phyloP scores from a whole-genome alignment of 2,329 filamentous ascomycete genomes.

The Pyricularia grisea region DNA sequence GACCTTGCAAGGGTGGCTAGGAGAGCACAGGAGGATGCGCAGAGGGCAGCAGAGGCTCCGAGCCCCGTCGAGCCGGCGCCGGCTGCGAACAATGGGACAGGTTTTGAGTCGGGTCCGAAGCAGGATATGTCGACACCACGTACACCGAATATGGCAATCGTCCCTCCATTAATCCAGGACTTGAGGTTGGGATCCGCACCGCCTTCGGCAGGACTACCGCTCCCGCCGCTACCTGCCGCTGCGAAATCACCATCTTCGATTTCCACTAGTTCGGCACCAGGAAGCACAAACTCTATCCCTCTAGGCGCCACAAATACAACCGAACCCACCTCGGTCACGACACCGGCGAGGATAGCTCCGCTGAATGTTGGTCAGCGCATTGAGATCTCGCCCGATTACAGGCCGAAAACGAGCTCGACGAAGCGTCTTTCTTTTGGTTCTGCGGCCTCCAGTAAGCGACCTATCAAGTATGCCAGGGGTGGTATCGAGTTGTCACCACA shows the following conservation, averaged over 20 bases:
- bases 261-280: neutral
- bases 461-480: conserved; percentile 38
- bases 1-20: neutral
- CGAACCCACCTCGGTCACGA: neutral
- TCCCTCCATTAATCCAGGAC: neutral
- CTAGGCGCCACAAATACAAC: neutral
- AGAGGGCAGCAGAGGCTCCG: neutral
- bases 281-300: neutral
- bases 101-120: neutral
- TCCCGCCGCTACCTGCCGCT: neutral
- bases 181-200: neutral
- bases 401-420: conserved; percentile 21
- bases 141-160: neutral
- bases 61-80: neutral
- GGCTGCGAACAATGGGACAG: neutral
- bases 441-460: conserved; percentile 20
- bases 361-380: neutral
- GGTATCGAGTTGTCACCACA: conserved; percentile 42
- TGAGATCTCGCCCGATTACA: neutral
- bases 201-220: neutral
- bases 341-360: neutral
- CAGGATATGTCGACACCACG: neutral
- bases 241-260: neutral
- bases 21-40: neutral
- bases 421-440: conserved; percentile 25